A percentile compares a stretch with the other conserved stretches of the same genome.
Conservation (phyloP, 441 rosid species). For the Adansonia madagascariensis region DNA sequence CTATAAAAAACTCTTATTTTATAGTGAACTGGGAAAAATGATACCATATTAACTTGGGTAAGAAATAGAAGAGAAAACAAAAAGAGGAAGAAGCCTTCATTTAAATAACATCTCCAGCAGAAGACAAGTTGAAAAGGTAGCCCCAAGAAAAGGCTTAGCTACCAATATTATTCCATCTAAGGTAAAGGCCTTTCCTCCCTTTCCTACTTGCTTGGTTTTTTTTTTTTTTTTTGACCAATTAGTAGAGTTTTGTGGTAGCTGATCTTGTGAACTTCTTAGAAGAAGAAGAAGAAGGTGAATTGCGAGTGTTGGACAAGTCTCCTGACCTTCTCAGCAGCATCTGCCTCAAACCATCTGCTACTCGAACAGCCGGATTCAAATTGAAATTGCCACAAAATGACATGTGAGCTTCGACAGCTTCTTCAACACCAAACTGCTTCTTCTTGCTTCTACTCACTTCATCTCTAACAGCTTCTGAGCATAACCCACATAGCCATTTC, state of each 20-base stretch:
- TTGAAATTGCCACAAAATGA: conserved; percentile 88
- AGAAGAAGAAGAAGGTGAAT: conserved; percentile 34
- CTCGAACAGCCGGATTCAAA: conserved; percentile 82
- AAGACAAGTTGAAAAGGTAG: conserved; percentile 31
- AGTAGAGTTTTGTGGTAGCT: conserved; percentile 54
- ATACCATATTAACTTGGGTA: neutral
- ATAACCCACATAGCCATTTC: conserved; percentile 95
- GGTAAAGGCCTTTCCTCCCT: neutral
- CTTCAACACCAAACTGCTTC: conserved; percentile 58
- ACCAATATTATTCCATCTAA: conserved; percentile 31
- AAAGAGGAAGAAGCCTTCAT: conserved; percentile 35
- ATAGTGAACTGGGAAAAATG: neutral
- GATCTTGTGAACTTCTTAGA: conserved; percentile 58
- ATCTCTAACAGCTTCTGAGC: conserved; percentile 89
- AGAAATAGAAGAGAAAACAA: conserved; percentile 2
- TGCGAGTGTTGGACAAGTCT: conserved; percentile 44
- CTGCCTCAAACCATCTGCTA: conserved; percentile 96
- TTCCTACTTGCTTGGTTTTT: neutral
- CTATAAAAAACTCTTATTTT: too few relatives aligned
- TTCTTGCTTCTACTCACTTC: conserved; percentile 56
- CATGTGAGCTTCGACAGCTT: conserved; percentile 90
- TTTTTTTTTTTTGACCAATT: conserved; percentile 7
- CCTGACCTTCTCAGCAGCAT: conserved; percentile 88
- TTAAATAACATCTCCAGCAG: conserved; percentile 39
- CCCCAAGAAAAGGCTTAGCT: conserved; percentile 33